phyloP scores from a whole-genome alignment of 495 filamentous ascomycete species.

The Trichocladium antarcticum region DNA sequence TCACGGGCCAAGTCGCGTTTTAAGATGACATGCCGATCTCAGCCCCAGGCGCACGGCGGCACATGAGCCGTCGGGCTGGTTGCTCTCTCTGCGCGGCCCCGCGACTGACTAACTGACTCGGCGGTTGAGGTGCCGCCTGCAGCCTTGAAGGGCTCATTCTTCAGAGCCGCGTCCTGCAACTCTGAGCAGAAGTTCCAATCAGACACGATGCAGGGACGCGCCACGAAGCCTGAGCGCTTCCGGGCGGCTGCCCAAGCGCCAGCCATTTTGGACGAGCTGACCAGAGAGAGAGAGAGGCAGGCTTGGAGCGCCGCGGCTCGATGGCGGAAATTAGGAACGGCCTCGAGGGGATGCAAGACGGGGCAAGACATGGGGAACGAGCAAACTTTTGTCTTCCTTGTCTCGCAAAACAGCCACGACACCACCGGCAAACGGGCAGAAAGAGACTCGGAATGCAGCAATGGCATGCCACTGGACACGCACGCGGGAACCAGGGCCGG shows the following conservation, averaged over 20 bases:
- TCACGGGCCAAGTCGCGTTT: constrained; percentile 13
- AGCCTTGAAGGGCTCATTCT: not conserved
- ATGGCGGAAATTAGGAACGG: constrained; percentile 3
- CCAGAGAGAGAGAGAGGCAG: not conserved
- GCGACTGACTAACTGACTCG: not conserved
- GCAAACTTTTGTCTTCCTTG: not conserved
- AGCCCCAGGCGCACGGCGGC: not conserved
- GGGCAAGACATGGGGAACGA: not conserved
- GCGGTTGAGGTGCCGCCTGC: constrained; percentile 1
- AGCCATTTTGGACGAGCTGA: constrained; percentile 12
- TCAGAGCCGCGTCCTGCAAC: constrained; percentile 4
- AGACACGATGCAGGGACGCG: constrained; percentile 2
- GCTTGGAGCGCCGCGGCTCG: constrained; percentile 7
- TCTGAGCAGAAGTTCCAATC: not conserved
- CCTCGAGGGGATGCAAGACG: not conserved
- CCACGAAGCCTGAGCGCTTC: constrained; percentile 6
- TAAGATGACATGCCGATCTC: constrained; percentile 17
- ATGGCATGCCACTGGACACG: too few relatives aligned
- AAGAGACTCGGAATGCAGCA: not conserved
- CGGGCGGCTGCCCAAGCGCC: constrained; percentile 4
- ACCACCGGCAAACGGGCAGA: too few relatives aligned
- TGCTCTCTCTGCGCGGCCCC: not conserved
- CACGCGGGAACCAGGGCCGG: not conserved
- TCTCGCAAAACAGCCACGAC: too few relatives aligned
- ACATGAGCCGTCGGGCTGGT: not conserved